A percentile compares a stretch with the other conserved stretches of the same genome.
These are phyloP conservation scores for Solanum appendiculatum DNA, from an alignment of 257 asterid species.

Conservation along the genomic window DNA sequence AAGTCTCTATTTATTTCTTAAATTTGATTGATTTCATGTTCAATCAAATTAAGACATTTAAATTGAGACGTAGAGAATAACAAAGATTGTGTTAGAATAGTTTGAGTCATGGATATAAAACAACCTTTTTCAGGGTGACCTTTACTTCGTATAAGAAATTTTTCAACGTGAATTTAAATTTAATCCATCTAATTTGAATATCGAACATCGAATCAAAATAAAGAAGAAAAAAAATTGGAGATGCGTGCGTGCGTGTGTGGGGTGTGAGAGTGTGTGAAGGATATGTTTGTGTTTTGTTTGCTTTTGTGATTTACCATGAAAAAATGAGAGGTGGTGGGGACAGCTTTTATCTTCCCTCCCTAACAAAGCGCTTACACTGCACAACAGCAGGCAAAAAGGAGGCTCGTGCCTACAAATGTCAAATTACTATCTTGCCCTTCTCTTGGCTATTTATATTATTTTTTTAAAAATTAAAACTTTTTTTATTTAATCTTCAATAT, in stretches of 20 bases:
- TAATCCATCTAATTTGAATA: background rate
- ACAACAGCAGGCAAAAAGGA: slow-evolving; percentile 19
- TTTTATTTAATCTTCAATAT: background rate
- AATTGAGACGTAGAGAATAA: background rate
- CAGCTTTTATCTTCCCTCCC: slow-evolving; percentile 27
- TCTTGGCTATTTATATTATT: background rate
- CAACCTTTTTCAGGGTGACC: background rate
- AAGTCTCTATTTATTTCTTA: no score
- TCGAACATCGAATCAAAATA: background rate
- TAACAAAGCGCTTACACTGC: slow-evolving; percentile 35
- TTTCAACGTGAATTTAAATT: no score
- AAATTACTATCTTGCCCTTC: slow-evolving; percentile 28
- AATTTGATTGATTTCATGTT: no score
- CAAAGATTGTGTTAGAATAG: background rate
- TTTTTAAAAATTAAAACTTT: background rate
- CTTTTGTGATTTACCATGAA: slow-evolving; percentile 9
- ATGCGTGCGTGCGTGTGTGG: slow-evolving; percentile 6
- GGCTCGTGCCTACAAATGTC: background rate
- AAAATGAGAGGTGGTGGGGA: slow-evolving; percentile 36
- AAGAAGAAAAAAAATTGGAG: background rate
- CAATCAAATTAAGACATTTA: no score
- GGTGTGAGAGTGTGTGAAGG: slow-evolving; percentile 8
- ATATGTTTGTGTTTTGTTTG: slow-evolving; percentile 14
- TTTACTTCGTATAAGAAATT: no score
- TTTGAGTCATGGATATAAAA: background rate